phyloP scores from a whole-genome alignment of 768 basidiomycete genomes.

The Leccinum arenicola region DNA sequence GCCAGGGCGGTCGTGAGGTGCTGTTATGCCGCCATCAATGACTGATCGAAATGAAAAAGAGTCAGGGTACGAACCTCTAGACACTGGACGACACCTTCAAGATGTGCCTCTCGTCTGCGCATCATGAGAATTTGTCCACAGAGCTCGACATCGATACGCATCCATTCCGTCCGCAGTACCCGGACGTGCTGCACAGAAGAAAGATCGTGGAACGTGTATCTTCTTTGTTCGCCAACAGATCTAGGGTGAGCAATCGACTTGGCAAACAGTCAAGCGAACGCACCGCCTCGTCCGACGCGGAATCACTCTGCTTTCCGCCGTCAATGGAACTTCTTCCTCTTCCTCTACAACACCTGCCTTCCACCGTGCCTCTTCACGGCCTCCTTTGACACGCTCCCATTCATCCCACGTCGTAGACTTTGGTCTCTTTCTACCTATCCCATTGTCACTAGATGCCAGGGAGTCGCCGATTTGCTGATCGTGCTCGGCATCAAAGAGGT shows the following conservation, averaged over 20 bases:
- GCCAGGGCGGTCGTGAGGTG: conserved; percentile 53
- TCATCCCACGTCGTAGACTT: conserved; percentile 52
- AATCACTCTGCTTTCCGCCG: conserved; percentile 8
- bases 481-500: conserved; percentile 19
- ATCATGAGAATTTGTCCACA: conserved; percentile 72
- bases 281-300: conserved; percentile 28
- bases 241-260: not conserved
- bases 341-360: conserved; percentile 17
- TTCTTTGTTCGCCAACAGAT: conserved; percentile 33
- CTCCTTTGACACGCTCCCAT: conserved; percentile 25
- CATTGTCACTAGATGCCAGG: not conserved
- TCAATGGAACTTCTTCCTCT: not conserved
- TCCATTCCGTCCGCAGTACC: conserved; percentile 56
- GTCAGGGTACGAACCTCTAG: conserved; percentile 43
- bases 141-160: conserved; percentile 78
- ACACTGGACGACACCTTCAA: conserved; percentile 60
- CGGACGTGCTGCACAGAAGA: conserved; percentile 45
- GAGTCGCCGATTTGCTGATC: conserved; percentile 12
- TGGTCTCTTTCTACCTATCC: conserved; percentile 16
- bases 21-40: conserved; percentile 26
- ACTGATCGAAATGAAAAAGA: conserved; percentile 9
- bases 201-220: conserved; percentile 68
- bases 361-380: conserved; percentile 19
- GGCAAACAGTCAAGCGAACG: conserved; percentile 1
- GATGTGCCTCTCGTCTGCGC: conserved; percentile 63